Conservation (phyloP, 768 basidiomycete species). For the Gymnopilus dilepis region DNA sequence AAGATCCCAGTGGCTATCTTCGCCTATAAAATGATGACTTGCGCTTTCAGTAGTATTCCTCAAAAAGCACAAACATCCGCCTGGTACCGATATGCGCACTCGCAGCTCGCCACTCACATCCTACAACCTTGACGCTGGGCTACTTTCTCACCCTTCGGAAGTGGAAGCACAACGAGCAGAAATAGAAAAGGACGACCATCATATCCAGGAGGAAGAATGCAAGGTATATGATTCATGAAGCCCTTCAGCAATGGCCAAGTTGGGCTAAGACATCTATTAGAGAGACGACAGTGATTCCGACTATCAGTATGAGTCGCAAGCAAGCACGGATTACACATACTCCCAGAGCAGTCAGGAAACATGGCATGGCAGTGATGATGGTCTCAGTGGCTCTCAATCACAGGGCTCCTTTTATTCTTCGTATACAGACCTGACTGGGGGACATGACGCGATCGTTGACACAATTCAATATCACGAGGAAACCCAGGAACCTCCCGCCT, state of each 20-base stretch:
- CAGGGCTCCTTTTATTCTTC: background rate
- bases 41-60: too few species aligned
- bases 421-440: background rate
- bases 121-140: background rate
- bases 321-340: background rate
- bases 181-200: slow-evolving; percentile 13
- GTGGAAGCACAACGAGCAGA: slow-evolving; percentile 7
- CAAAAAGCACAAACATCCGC: background rate
- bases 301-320: background rate
- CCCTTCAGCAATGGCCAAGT: background rate
- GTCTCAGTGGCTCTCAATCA: background rate
- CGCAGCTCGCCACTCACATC: background rate
- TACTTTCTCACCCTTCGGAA: slow-evolving; percentile 18
- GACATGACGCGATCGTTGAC: background rate
- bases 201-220: slow-evolving; percentile 1
- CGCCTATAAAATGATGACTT: background rate
- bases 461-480: background rate
- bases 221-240: slow-evolving; percentile 1
- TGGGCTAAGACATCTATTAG: background rate
- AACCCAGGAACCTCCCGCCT: background rate
- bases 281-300: slow-evolving; percentile 15
- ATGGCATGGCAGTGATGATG: background rate
- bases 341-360: background rate
- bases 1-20: background rate
- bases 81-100: background rate